Conservation (phyloP, 129 eudicot genomes). For the Escallonia herrerae region DNA sequence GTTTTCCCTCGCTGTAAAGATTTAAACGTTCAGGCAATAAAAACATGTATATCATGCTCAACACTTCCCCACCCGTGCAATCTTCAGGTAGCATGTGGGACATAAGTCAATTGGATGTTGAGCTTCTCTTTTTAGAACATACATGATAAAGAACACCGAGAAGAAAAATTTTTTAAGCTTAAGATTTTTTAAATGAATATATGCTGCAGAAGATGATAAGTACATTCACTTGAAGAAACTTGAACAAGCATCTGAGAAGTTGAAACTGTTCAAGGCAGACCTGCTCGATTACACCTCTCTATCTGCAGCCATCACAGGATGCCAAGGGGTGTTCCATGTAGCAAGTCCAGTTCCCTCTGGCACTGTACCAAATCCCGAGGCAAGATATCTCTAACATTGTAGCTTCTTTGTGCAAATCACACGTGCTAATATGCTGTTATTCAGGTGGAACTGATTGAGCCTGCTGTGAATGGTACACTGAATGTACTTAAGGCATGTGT, state of each 20-base stretch:
- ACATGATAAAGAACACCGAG: no score
- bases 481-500: slow-evolving; percentile 43
- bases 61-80: no score
- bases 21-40: no score
- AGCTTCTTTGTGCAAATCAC: neutral
- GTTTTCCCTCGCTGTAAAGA: no score
- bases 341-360: slow-evolving; percentile 77
- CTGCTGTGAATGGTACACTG: slow-evolving; percentile 34
- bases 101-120: no score
- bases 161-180: no score
- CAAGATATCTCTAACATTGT: slow-evolving; percentile 7
- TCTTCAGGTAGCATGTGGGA: no score
- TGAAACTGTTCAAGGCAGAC: slow-evolving; percentile 71
- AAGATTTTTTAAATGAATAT: no score
- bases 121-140: no score
- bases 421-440: slow-evolving; percentile 6
- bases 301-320: slow-evolving; percentile 54
- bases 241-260: slow-evolving; percentile 54
- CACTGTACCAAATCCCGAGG: slow-evolving; percentile 78
- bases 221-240: slow-evolving; percentile 56
- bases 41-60: no score
- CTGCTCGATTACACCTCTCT: slow-evolving; percentile 62
- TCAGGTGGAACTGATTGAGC: slow-evolving; percentile 35
- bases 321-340: slow-evolving; percentile 77
- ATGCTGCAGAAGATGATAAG: slow-evolving; percentile 46